Conservation (phyloP, 140 eudicot species). For the Stevia rebaudiana region DNA sequence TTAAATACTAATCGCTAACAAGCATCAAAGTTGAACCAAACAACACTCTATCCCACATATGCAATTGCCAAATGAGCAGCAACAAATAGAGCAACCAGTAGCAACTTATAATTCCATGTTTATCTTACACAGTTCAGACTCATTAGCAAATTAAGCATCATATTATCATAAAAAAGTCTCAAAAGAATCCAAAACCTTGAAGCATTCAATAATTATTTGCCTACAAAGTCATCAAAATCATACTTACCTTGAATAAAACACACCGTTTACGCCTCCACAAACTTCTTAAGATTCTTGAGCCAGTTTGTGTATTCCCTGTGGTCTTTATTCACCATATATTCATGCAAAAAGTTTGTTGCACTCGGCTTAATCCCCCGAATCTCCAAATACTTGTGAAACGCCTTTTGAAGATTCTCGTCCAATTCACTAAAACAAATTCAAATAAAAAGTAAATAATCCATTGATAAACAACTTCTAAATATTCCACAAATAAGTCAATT, state of each 20-base stretch:
- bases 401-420: constrained; percentile 94
- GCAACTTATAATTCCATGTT: constrained; percentile 3
- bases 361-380: constrained; percentile 83
- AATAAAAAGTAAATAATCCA: not conserved
- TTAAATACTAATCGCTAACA: no score
- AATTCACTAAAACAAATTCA: constrained; percentile 45
- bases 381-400: constrained; percentile 86
- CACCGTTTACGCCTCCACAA: constrained; percentile 51
- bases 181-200: constrained; percentile 5
- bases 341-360: constrained; percentile 66
- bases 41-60: not conserved
- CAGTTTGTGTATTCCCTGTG: constrained; percentile 65
- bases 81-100: not conserved
- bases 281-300: constrained; percentile 79
- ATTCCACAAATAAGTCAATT: not conserved
- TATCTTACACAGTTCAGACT: constrained; percentile 10
- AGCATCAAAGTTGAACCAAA: not conserved
- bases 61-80: not conserved
- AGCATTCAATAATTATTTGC: constrained; percentile 13
- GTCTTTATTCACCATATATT: constrained; percentile 83
- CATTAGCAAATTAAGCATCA: constrained; percentile 4
- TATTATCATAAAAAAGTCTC: constrained; percentile 12
- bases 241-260: not conserved
- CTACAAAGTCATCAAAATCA: not conserved
- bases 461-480: not conserved